Conservation (phyloP, 768 basidiomycete species). For the Phanerochaete carnosa region DNA sequence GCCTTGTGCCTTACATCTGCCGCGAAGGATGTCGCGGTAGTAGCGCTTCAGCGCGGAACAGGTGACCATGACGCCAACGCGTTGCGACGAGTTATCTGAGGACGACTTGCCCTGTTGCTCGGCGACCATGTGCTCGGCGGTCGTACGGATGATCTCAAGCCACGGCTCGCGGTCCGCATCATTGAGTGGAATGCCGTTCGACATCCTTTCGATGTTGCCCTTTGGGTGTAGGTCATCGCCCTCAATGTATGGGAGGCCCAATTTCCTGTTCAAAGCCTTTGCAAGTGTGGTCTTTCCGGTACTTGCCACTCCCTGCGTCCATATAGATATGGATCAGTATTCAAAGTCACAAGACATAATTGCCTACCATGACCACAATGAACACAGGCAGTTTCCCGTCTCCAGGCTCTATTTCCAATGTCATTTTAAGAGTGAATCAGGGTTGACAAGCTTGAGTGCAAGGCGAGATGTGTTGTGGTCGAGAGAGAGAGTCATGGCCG, state of each 20-base stretch:
- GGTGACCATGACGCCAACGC: slow-evolving; percentile 69
- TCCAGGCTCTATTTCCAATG: not conserved
- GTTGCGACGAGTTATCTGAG: not conserved
- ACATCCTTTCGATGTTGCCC: slow-evolving; percentile 87
- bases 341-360: not conserved
- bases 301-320: slow-evolving; percentile 24
- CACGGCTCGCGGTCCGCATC: slow-evolving; percentile 87
- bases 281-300: slow-evolving; percentile 30
- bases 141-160: slow-evolving; percentile 69
- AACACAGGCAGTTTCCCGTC: slow-evolving; percentile 22
- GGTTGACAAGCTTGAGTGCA: not conserved
- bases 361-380: slow-evolving; percentile 50
- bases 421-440: not conserved
- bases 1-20: slow-evolving; percentile 27
- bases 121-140: slow-evolving; percentile 46
- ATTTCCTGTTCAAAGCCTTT: slow-evolving; percentile 23
- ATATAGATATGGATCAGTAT: not conserved
- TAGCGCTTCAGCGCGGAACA: slow-evolving; percentile 81
- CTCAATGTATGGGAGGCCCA: slow-evolving; percentile 79
- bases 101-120: slow-evolving; percentile 20
- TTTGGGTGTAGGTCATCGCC: slow-evolving; percentile 86
- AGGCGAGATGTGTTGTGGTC: not conserved
- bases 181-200: slow-evolving; percentile 64
- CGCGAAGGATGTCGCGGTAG: slow-evolving; percentile 83
- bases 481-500: not conserved